A percentile compares a stretch with the other conserved stretches of the same genome.
phyloP scores from a whole-genome alignment of 495 filamentous ascomycete genomes.

The Aspergillus leporis region DNA sequence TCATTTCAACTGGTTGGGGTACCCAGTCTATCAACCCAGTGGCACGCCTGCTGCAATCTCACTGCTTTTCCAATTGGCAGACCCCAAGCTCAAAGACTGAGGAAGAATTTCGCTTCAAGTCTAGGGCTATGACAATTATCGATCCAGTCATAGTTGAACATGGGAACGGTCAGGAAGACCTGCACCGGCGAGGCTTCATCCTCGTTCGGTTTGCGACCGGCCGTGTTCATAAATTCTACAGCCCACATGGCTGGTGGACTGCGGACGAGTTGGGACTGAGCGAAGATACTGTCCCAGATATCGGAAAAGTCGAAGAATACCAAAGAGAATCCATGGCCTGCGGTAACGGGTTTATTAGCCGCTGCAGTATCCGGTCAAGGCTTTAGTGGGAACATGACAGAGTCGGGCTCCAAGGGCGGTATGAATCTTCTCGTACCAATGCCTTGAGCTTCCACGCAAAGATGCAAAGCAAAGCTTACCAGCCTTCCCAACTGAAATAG shows the following conservation, averaged over 20 bases:
- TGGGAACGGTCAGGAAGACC: neutral
- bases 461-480: neutral
- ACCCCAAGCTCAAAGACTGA: slow-evolving; percentile 16
- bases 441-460: neutral
- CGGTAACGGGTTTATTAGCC: slow-evolving; percentile 26
- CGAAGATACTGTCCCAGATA: slow-evolving; percentile 8
- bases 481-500: slow-evolving; percentile 10
- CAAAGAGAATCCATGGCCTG: neutral
- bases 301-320: slow-evolving; percentile 3
- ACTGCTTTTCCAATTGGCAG: slow-evolving; percentile 26
- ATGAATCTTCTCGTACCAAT: neutral
- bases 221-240: slow-evolving; percentile 28
- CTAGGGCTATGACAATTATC: slow-evolving; percentile 20
- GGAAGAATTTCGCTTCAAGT: slow-evolving; percentile 11
- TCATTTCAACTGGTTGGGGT: slow-evolving; percentile 38
- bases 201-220: slow-evolving; percentile 21
- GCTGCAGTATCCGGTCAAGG: slow-evolving; percentile 8
- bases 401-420: neutral
- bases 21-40: slow-evolving; percentile 20
- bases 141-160: slow-evolving; percentile 30
- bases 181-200: slow-evolving; percentile 9
- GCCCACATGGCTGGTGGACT: slow-evolving; percentile 27
- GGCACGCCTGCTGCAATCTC: slow-evolving; percentile 33
- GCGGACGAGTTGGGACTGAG: slow-evolving; percentile 3
- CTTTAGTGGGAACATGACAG: neutral